Evolutionary conservation across 2,329 filamentous ascomycete genomes (phyloP).

Genomic region (Trichoderma polysporum): DNA sequence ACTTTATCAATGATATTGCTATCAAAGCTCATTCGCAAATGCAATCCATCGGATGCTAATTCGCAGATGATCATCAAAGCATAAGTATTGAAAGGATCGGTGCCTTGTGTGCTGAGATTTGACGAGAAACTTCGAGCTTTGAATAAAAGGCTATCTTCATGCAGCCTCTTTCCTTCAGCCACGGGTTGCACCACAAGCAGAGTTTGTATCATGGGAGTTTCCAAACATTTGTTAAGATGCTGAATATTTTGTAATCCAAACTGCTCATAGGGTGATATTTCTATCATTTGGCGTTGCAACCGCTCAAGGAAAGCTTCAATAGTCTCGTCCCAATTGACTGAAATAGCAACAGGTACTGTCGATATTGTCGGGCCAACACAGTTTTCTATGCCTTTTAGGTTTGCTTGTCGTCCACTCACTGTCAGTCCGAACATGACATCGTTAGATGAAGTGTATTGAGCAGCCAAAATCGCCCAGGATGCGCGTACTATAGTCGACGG

Average conservation of each 20-base stretch:
- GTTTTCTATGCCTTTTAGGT: conserved; percentile 18
- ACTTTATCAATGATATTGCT: background rate
- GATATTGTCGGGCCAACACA: conserved; percentile 24
- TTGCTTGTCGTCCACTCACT: conserved; percentile 20
- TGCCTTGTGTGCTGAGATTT: conserved; percentile 10
- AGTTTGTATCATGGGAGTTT: background rate
- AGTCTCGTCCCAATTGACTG: conserved; percentile 11
- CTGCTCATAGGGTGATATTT: conserved; percentile 29
- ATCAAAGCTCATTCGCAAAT: conserved; percentile 12
- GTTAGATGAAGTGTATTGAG: background rate
- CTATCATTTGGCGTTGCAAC: conserved; percentile 27
- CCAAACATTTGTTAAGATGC: background rate
- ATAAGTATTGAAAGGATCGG: conserved; percentile 15
- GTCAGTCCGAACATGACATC: conserved; percentile 16
- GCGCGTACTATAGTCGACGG: conserved; percentile 6
- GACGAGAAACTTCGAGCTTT: conserved; percentile 15
- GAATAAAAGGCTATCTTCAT: conserved; percentile 7
- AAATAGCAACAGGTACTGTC: conserved; percentile 22
- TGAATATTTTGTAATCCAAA: conserved; percentile 32
- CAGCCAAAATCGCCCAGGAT: conserved; percentile 5
- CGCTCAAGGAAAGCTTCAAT: conserved; percentile 16
- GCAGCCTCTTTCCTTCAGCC: conserved; percentile 7
- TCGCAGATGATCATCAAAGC: conserved; percentile 16
- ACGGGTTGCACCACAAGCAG: conserved; percentile 14
- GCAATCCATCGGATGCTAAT: background rate